Conservation (phyloP, 1,284 basidiomycete species). For the Rhodotorula sp. region DNA sequence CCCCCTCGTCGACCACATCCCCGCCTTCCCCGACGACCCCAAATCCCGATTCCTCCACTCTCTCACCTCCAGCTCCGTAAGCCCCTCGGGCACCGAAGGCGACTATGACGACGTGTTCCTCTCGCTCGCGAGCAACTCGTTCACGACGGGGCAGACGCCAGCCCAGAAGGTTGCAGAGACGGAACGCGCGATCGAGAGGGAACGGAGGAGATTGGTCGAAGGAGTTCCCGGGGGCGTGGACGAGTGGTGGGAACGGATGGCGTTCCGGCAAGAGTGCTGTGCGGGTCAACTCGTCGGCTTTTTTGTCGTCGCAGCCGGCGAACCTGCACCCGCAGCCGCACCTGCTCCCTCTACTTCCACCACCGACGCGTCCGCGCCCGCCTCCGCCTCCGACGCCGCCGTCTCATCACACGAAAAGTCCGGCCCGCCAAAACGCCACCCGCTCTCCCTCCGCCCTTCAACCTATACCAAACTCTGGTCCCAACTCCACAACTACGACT, state of each 20-base stretch:
- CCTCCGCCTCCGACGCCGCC: background rate
- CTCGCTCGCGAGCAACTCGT: slow-evolving; percentile 61
- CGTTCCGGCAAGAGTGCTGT: slow-evolving; percentile 86
- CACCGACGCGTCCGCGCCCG: background rate
- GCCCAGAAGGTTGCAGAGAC: slow-evolving; percentile 5
- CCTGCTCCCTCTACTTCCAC: no score
- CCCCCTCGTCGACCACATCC: slow-evolving; percentile 71
- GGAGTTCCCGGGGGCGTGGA: slow-evolving; percentile 52
- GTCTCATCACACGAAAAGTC: no score
- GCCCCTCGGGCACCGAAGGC: slow-evolving; percentile 61
- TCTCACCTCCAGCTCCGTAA: slow-evolving; percentile 55
- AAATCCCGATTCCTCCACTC: slow-evolving; percentile 88
- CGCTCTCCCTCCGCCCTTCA: slow-evolving; percentile 29
- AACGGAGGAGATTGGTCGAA: slow-evolving; percentile 34
- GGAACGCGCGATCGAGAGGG: slow-evolving; percentile 34
- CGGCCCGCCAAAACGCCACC: background rate
- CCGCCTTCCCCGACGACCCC: slow-evolving; percentile 87
- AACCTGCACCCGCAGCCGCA: background rate
- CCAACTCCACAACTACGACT: slow-evolving; percentile 44
- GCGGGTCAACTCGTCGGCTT: slow-evolving; percentile 82
- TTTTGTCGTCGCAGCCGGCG: slow-evolving; percentile 60
- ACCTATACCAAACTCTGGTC: slow-evolving; percentile 43
- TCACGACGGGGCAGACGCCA: slow-evolving; percentile 47
- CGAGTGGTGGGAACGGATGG: slow-evolving; percentile 94
- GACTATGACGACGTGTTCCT: slow-evolving; percentile 53